phyloP scores from a whole-genome alignment of 2,329 filamentous ascomycete species.

The Colletotrichum melonis region DNA sequence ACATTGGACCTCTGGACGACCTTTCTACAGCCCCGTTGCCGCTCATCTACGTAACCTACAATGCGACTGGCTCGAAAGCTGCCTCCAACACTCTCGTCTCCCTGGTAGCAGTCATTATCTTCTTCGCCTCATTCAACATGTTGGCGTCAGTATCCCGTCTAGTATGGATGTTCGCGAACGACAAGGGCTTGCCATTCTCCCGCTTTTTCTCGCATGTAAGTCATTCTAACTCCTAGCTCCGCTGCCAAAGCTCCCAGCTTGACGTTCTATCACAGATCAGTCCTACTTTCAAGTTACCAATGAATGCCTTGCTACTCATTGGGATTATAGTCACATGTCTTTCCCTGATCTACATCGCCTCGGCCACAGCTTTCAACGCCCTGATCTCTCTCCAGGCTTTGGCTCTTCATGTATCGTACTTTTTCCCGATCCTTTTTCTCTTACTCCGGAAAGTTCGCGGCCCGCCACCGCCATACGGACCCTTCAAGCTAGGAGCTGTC shows the following conservation, averaged over 20 bases:
- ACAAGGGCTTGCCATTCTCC: neutral
- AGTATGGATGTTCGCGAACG: neutral
- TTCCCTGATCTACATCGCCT: neutral
- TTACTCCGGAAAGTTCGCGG: neutral
- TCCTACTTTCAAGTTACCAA: neutral
- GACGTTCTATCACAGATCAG: neutral
- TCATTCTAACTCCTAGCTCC: fast-evolving
- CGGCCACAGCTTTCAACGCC: neutral
- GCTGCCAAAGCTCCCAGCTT: neutral
- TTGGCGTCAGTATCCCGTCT: neutral
- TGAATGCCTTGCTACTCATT: neutral
- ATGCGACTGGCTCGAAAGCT: neutral
- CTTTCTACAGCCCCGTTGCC: neutral
- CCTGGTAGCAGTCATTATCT: neutral
- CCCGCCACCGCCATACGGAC: neutral
- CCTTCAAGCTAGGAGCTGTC: neutral
- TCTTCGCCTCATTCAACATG: neutral
- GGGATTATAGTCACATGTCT: neutral
- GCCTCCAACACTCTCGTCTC: neutral
- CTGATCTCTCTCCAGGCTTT: neutral
- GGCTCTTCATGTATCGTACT: neutral
- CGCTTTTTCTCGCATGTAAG: neutral
- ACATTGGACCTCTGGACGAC: neutral
- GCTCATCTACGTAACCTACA: neutral
- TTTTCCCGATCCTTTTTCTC: neutral